Base-by-base conservation (phyloP, 2,329 filamentous ascomycete species). In the Colletotrichum karsti region DNA sequence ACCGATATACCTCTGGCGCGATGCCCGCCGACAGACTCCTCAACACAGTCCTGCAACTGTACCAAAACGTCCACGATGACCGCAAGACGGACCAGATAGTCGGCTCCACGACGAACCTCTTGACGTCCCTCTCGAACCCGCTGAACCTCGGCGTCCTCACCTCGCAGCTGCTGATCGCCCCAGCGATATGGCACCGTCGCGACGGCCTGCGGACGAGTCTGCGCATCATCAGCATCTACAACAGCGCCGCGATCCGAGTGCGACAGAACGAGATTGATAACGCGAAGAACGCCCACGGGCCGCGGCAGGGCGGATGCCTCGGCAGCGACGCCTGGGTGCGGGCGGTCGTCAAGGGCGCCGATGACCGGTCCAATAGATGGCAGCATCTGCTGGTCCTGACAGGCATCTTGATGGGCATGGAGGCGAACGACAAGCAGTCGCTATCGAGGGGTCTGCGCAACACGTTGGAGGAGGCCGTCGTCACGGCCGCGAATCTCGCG, bases 311-410 rank as follows among this genome's bases (percentile, higher is more conserved):
- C 10, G 80, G 83, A 57, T 83, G 81, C 4, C 69, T 89, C 8
- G 69, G 76, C 26, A 82, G 83, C 71, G 85, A 88, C 55, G 82
- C 80, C 22, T 91, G 88, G 88, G 81, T 87, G 8, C 82, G 84
- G 20, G 87, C 87, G 1, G 83, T 90, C 4, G 83, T 85, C 46
- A 85, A 85, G 72, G 88, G 88, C 37, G 83, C 86, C 9, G 88
- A 90, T 60, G 85, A 85, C 33, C 83, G 85, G 48, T 89, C 89
- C 15, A 86, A 84, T 26, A 84, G 93, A 74, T 97, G 94, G 94
- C 91, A 94, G 77, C 94, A 97, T 78, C 80, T 94, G 30, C 83
- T 97, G n/a, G 87, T 95, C 5, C 86, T 97, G 8, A 90, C 91
- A 0, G 95, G 94, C 3, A 82, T 97, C 22, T 80, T 97, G 65